Evolutionary conservation across 2,329 filamentous ascomycete genomes (phyloP), one percentile per base, ranked within the genome.

Genomic region (Anthostomella pinea): DNA sequence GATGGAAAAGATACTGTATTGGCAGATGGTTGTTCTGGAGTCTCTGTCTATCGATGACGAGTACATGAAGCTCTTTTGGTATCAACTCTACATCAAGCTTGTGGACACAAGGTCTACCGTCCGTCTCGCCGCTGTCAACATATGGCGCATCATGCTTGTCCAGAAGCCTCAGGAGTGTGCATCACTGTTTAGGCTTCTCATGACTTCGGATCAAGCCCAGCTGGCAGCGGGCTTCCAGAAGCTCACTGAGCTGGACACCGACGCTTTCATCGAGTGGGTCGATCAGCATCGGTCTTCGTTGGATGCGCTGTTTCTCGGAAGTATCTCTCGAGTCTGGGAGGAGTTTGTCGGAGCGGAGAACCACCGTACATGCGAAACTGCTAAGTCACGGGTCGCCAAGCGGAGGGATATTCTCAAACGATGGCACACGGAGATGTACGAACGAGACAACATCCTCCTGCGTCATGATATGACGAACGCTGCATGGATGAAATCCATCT

Each of bases 401-500:
- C 81, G 94, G 26, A 85, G 83, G 54, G 93, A 97, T 13, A 87
- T 78, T 48, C 71, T 98, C 5, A 87, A 79, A 57, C 74, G 81
- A 39, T 96, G 90, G 91, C 79, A 85, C 26, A 63, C 72, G 2
- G 84, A 91, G 46, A 81, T 82, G 33, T 63, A 78, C 4, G 73
- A 75, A 15, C 75, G 75, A 8, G 86, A 94, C 13, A 85, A 85
- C 46, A 71, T 85, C 11, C 75, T 90, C 39, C 72, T 84, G 35
- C 81, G 81, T n/a, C 91, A 97, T 54, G 87, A 95, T 53, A 81
- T 86, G 48, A 85, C 87, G 1, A 91, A 93, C 38, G 83, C 79
- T 25, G 83, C 91, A 41, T 98, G 91, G 93, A 85, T 91, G 69
- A 88, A 90, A 52, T 97, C 95, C 53, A 95, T 98, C 25, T 93